Base-by-base conservation (phyloP, 2,329 filamentous ascomycete species). In the Penicillium rolfsii region DNA sequence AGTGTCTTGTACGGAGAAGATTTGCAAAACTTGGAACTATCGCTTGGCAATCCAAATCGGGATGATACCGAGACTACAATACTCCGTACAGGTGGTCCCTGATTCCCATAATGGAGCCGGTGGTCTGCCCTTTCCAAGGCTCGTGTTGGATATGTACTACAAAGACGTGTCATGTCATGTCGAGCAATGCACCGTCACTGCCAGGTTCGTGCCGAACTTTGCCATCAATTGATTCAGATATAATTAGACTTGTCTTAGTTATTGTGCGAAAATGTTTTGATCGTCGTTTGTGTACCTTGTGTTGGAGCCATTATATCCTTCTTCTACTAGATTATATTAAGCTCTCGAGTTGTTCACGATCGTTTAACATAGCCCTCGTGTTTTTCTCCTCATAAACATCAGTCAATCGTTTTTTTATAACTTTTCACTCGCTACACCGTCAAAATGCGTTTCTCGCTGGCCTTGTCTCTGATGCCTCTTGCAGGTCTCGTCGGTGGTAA, bases 401-500 rank as follows among this genome's bases (percentile, higher is more conserved):
- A 28, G 28, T 52, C 49, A 24, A 46, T 56, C 46, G 24, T 58
- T 52, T 43, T 24, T 48, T 22, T 33, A 22, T 36, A 49, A 40
- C n/a, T 19, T 30, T 43, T 28, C 30, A 45, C 7, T 63, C 43
- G 40, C 46, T 63, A 50, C 22, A 40, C 56, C 45, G 24, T 52
- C 55, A 71, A 46, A 22, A 75, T 75, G 73, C 69, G 72, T 68
- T 52, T 73, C 62, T 69, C 67, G 11, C 35, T 68, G 33, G 54
- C 59, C 59, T 53, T 65, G 38, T 62, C 69, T 59, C 35, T 71
- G 38, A 45, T 73, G 54, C 64, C 71, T 62, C 55, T 75, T 61
- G 73, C 69, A 55, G 63, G 69, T 41, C 69, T 71, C 48, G 72
- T 69, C 58, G 67, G 62, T 33, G 72, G 72, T 74, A 62, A 52